Evolutionary conservation across 2,329 filamentous ascomycete genomes (phyloP).

Genomic region (Pestalotiopsis sp.): DNA sequence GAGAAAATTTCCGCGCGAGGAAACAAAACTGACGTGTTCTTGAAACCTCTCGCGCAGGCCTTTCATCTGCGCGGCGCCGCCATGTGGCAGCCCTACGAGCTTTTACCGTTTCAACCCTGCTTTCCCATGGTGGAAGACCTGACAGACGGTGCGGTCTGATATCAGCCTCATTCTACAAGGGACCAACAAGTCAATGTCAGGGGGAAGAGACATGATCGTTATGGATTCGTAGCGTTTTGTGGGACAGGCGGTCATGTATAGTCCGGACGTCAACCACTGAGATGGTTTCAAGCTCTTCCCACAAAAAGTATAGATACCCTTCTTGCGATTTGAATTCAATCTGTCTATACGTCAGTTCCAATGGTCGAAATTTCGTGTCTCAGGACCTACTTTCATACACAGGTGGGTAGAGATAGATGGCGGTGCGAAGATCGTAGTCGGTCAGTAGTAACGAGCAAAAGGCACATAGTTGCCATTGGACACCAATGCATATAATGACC

Average conservation of each 20-base stretch:
- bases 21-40: background rate
- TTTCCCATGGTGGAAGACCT: constrained; percentile 5
- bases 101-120: background rate
- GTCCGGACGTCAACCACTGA: background rate
- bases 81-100: background rate
- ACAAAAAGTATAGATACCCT: constrained; percentile 1
- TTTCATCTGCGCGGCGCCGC: background rate
- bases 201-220: too few species aligned
- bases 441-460: too few species aligned
- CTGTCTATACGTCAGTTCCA: background rate
- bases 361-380: background rate
- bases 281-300: background rate
- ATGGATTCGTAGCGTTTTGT: too few species aligned
- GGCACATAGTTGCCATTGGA: too few species aligned
- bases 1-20: too few species aligned
- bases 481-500: too few species aligned
- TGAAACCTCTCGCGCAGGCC: background rate
- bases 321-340: background rate
- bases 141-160: constrained; percentile 1
- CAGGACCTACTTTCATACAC: background rate
- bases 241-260: too few species aligned
- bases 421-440: too few species aligned
- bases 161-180: background rate
- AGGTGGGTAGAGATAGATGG: too few species aligned
- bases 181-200: background rate